Base-by-base conservation (phyloP, 805 yeast genomes). In the Cyberlindnera suaveolens region DNA sequence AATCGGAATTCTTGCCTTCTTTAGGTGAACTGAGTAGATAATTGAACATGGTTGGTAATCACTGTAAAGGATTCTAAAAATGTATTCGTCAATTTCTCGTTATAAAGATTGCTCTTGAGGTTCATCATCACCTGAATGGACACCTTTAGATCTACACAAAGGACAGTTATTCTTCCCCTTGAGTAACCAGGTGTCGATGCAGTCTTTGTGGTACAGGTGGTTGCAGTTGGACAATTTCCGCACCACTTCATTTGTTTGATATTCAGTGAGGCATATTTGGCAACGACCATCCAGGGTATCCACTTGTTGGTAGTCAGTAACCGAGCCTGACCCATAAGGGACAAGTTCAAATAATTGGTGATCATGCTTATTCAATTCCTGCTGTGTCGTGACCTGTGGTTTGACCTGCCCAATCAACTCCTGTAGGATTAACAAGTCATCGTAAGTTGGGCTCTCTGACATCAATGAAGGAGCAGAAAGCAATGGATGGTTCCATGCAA, bases 151-250 rank as follows among this genome's bases (percentile, higher is more conserved):
- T 36, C 84, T 63, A 50, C 84, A 78, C 38, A 78, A 60, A 7
- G 84, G 84, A 56, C 84, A 78, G 16, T 72, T 70, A 49, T 78
- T 78, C 48, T 73, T 69, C 31, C 79, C 75, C 10, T 66, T 68
- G 20, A 66, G 47, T 10, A 78, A 61, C 83, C 84, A 78, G 44
- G 70, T 70, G 51, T 79, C 85, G 41, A 80, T 70, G 52, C 85
- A 79, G 2, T 63, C 70, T 38, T 61, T 60, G 56, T 80, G 85
- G 61, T 76, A 79, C 27, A 62, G 49, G 53, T 79, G 85, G 3
- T 61, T 56, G 53, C 85, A 79, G 10, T 51, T 42, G 15, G 55
- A 43, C 33, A 80, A 60, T 43, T 60, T 57, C 34, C 85, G 67
- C 31, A 78, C 68, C 16, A 58, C 51, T 23, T 79, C 83, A 19